Base-by-base conservation (phyloP, 2,329 filamentous ascomycete genomes). In the Aspergillus sp. region DNA sequence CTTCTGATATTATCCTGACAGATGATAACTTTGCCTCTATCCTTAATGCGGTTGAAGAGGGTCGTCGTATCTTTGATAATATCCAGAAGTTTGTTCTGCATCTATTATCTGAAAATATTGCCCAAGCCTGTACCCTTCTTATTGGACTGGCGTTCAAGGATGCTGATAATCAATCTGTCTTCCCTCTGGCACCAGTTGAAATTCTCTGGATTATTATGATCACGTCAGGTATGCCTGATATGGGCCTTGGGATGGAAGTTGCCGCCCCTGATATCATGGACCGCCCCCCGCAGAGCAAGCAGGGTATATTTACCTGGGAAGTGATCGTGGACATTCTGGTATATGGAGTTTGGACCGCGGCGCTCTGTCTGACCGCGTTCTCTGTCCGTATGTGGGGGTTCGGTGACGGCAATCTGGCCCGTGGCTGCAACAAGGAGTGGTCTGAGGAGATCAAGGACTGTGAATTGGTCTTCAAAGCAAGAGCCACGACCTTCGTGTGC, bases 141-240 rank as follows among this genome's bases (percentile, higher is more conserved):
- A 87, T 91, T 36, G 91, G 92, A 51, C 84, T 96, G 3, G 89
- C 82, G 0, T 96, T 96, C 77, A 89, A 91, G 67, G 92, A 96
- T 69, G 63, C 74, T 2, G 77, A 81, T 12, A 82, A 84, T 9
- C 82, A 89, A 59, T 95, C 91, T 0, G 91, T 96, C 8, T 96
- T 96, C 73, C 92, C 91, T 3, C 84, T 96, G 38, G 86, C 90
- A 0, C 91, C 91, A 0, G 85, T 96, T 9, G 88, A 96, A 66
- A 93, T 96, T 61, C 83, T 96, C 59, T 96, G 91, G 91, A 91
- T 96, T 72, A 96, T 96, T 74, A 93, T 96, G 89, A 84, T 95
- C 56, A 96, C 92, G 0, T 93, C 90, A 41, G 90, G 88, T 56
- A 86, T 95, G 73, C 91, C 91, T 1, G 92, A 93, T 58, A 95